These are phyloP conservation scores for Choiromyces venosus DNA, from an alignment of 495 filamentous ascomycete genomes.

Conservation along the genomic window DNA sequence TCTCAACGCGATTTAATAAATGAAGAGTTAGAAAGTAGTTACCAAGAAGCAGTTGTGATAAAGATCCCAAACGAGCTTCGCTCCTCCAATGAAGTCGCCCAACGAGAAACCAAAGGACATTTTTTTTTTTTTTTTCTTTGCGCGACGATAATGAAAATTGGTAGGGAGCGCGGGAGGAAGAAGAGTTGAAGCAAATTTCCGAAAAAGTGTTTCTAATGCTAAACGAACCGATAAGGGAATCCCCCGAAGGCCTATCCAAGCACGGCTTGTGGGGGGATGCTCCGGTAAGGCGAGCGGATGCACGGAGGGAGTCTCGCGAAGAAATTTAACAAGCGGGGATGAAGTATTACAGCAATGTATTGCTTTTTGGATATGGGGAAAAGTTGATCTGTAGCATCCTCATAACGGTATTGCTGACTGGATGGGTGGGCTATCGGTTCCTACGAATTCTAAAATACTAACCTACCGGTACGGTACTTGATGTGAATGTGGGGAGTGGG, in stretches of 20 bases:
- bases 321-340: background rate
- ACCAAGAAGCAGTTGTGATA: conserved; percentile 31
- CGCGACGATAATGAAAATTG: background rate
- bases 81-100: conserved; percentile 41
- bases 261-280: background rate
- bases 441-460: no score
- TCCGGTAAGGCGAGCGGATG: background rate
- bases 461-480: background rate
- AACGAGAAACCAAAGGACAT: conserved; percentile 43
- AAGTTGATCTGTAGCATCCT: background rate
- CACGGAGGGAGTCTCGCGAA: no score
- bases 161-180: background rate
- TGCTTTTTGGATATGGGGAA: background rate
- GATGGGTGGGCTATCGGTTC: no score
- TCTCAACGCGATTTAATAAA: background rate
- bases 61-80: conserved; percentile 37
- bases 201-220: background rate
- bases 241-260: background rate
- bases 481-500: background rate
- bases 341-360: background rate
- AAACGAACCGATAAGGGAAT: background rate
- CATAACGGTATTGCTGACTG: background rate
- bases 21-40: background rate
- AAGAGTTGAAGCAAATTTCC: background rate
- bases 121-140: conserved; percentile 6